Evolutionary conservation across 1,284 basidiomycete genomes (phyloP).

Genomic region (Puccinia coronata): DNA sequence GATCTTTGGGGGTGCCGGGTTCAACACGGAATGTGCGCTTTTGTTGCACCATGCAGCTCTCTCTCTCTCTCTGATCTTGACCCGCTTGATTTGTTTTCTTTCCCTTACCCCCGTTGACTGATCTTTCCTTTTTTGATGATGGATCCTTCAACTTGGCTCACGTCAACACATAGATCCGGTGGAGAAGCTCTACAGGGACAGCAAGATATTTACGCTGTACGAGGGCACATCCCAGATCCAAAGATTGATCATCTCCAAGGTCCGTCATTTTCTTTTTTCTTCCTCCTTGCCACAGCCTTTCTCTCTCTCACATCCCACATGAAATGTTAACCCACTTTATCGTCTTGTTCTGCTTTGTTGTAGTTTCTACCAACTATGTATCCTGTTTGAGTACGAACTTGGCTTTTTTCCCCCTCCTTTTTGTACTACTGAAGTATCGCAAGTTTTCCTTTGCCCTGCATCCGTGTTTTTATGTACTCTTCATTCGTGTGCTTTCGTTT

Average conservation of each 20-base stretch:
- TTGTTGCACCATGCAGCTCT: no score
- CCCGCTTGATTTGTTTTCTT: no score
- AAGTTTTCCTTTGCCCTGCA: no score
- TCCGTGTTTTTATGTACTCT: no score
- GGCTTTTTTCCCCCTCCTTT: no score
- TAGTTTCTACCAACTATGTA: no score
- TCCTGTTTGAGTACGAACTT: constrained; percentile 28
- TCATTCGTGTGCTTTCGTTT: no score
- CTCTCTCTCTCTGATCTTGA: no score
- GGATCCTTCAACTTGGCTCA: not conserved
- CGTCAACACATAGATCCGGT: constrained; percentile 38
- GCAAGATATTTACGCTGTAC: constrained; percentile 62
- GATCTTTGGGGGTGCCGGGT: constrained; percentile 57
- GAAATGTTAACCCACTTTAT: no score
- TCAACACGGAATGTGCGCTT: constrained; percentile 53
- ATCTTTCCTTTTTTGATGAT: not conserved
- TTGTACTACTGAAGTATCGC: no score
- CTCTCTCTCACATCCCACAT: no score
- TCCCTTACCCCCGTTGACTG: not conserved
- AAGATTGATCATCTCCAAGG: constrained; percentile 59
- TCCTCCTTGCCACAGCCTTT: not conserved
- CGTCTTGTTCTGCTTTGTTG: no score
- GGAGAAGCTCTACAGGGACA: constrained; percentile 55
- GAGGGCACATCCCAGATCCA: constrained; percentile 60
- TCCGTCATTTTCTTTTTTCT: not conserved